Evolutionary conservation across 2,329 filamentous ascomycete species (phyloP).

Genomic region (Colletotrichum sojae): DNA sequence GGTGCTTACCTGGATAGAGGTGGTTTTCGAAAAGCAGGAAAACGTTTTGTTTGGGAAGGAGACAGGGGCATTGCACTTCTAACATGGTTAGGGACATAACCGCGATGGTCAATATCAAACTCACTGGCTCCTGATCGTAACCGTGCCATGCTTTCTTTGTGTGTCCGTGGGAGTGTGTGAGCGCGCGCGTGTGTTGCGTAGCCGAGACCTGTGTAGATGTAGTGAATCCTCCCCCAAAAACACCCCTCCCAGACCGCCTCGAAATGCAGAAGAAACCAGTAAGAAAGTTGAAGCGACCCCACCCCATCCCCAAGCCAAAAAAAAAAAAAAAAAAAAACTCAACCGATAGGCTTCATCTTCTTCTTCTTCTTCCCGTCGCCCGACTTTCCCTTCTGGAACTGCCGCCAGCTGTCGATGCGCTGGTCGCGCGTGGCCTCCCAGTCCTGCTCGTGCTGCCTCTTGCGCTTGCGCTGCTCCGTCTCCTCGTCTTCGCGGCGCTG

Average conservation of each 20-base stretch:
- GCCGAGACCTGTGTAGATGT: conserved; percentile 6
- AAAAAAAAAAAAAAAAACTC: conserved; percentile 39
- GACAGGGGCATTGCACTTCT: conserved; percentile 37
- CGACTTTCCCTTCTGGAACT: conserved; percentile 84
- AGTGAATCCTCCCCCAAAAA: conserved; percentile 18
- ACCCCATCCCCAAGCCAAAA: neutral
- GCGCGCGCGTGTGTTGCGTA: neutral
- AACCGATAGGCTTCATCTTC: conserved; percentile 77
- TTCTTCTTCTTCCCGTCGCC: conserved; percentile 66
- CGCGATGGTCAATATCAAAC: conserved; percentile 37
- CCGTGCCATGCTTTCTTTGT: conserved; percentile 19
- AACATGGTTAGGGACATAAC: conserved; percentile 41
- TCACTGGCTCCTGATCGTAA: conserved; percentile 34
- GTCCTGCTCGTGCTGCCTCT: conserved; percentile 92
- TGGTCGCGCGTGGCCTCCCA: conserved; percentile 95
- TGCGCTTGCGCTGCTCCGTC: conserved; percentile 82
- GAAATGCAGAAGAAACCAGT: conserved; percentile 1
- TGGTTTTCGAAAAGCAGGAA: neutral
- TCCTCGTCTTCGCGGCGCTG: conserved; percentile 90
- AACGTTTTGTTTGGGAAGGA: neutral
- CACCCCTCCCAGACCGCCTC: neutral
- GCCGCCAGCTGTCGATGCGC: conserved; percentile 93
- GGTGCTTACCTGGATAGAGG: conserved; percentile 35
- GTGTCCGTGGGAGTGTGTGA: conserved; percentile 13
- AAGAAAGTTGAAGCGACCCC: neutral